Conservation (phyloP, 2,329 filamentous ascomycete species). For the Sporothrix euskadiensis region DNA sequence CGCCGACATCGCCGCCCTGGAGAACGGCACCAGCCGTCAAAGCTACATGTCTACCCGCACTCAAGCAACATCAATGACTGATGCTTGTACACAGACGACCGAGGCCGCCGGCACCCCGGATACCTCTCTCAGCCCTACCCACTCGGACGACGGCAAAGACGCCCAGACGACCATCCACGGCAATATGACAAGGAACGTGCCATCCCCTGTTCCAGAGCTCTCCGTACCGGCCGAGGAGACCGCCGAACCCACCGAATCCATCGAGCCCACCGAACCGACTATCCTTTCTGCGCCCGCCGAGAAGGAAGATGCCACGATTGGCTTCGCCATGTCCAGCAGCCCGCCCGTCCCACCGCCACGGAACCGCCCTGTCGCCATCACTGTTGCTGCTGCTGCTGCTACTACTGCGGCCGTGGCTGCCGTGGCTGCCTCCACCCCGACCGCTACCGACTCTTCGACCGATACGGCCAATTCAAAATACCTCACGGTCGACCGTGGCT, state of each 20-base stretch:
- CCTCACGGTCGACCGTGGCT: slow-evolving; percentile 21
- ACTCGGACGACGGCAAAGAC: slow-evolving; percentile 51
- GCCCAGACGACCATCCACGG: neutral
- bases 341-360: neutral
- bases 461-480: neutral
- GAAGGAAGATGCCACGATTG: neutral
- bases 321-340: neutral
- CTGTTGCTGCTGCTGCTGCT: neutral
- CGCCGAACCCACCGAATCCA: neutral
- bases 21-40: slow-evolving; percentile 65
- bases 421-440: neutral
- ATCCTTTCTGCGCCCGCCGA: neutral
- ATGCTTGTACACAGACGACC: slow-evolving; percentile 67
- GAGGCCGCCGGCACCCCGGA: slow-evolving; percentile 54
- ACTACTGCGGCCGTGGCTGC: neutral
- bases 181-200: neutral
- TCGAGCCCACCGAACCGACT: neutral
- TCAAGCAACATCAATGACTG: slow-evolving; percentile 69
- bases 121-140: slow-evolving; percentile 56
- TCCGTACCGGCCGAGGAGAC: slow-evolving; percentile 5
- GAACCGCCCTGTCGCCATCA: neutral
- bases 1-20: slow-evolving; percentile 60
- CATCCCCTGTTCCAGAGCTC: slow-evolving; percentile 15
- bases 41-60: slow-evolving; percentile 75
- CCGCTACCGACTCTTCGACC: neutral